Conservation (phyloP, 139 green algal genomes). For the Chlamydomonas schloesseri region DNA sequence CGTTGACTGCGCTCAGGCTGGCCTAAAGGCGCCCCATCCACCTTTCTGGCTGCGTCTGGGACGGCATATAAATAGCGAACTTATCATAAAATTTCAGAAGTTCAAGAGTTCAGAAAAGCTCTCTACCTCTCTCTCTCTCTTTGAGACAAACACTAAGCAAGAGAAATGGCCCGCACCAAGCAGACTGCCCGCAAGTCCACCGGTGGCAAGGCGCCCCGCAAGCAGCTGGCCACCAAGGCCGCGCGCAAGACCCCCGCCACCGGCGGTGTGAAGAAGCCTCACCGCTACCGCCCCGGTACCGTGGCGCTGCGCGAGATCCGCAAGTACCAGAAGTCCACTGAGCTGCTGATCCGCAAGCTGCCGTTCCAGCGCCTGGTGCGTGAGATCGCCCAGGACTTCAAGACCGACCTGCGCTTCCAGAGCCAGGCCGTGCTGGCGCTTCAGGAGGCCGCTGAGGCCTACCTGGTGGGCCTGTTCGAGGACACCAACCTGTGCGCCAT, state of each 20-base stretch:
- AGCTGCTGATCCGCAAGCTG: conserved; percentile 96
- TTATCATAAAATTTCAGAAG: neutral
- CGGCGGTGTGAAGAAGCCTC: conserved; percentile 89
- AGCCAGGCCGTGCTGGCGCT: conserved; percentile 93
- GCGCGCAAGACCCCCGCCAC: conserved; percentile 91
- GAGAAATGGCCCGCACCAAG: conserved; percentile 97
- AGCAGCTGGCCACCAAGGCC: conserved; percentile 94
- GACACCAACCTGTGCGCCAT: conserved; percentile 91
- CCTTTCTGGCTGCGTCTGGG: too few relatives aligned
- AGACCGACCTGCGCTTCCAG: conserved; percentile 97
- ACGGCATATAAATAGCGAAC: too few relatives aligned
- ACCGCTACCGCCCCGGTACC: conserved; percentile 92
- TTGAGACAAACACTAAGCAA: conserved; percentile 85
- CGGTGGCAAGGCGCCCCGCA: conserved; percentile 92
- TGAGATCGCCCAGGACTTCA: conserved; percentile 99
- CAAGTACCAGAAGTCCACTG: conserved; percentile 96
- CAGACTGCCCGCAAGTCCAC: conserved; percentile 97
- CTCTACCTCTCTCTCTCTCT: too few relatives aligned
- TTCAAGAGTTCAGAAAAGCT: too few relatives aligned
- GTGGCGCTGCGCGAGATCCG: conserved; percentile 93
- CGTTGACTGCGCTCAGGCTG: too few relatives aligned
- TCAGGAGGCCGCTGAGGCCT: conserved; percentile 97
- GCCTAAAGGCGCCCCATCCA: too few relatives aligned
- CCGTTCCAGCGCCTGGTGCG: conserved; percentile 97
- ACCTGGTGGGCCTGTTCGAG: conserved; percentile 98